Evolutionary conservation across 139 green algal genomes (phyloP).

Genomic region (Micromonas pusilla): DNA sequence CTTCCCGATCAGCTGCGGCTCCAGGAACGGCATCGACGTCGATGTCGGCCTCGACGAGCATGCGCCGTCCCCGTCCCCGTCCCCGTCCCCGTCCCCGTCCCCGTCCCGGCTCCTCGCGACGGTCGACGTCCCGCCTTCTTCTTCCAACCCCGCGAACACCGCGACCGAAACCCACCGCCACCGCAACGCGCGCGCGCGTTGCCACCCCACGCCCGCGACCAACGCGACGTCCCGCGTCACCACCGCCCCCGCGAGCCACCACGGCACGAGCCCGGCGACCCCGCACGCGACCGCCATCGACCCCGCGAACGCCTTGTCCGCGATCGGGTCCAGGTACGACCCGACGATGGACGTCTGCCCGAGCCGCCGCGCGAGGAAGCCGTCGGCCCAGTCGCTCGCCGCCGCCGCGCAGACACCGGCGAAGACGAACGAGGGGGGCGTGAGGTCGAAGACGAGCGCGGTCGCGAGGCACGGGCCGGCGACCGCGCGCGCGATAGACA

Average conservation of each 20-base stretch:
- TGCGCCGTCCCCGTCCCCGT: neutral
- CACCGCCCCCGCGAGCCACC: slow-evolving; percentile 4
- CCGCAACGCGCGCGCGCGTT: neutral
- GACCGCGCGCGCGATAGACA: neutral
- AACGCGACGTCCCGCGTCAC: slow-evolving; percentile 11
- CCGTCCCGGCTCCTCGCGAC: neutral
- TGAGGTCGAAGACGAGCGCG: neutral
- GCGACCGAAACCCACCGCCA: slow-evolving; percentile 8
- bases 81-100: neutral
- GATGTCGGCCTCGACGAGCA: neutral
- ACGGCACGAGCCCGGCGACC: neutral
- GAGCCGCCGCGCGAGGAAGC: slow-evolving; percentile 76
- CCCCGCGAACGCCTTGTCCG: slow-evolving; percentile 78
- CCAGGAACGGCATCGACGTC: neutral
- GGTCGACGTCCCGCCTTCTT: neutral
- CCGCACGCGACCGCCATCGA: slow-evolving; percentile 3
- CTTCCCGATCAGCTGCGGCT: slow-evolving; percentile 30
- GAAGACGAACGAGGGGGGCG: neutral
- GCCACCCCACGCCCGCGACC: neutral
- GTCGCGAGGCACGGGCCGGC: neutral
- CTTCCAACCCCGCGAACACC: neutral
- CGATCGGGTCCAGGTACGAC: slow-evolving; percentile 93
- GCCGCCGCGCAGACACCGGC: slow-evolving; percentile 67
- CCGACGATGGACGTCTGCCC: slow-evolving; percentile 64
- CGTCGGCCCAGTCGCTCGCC: slow-evolving; percentile 91